Base-by-base conservation (phyloP, 768 basidiomycete genomes). In the Hemileccinum impolitum region DNA sequence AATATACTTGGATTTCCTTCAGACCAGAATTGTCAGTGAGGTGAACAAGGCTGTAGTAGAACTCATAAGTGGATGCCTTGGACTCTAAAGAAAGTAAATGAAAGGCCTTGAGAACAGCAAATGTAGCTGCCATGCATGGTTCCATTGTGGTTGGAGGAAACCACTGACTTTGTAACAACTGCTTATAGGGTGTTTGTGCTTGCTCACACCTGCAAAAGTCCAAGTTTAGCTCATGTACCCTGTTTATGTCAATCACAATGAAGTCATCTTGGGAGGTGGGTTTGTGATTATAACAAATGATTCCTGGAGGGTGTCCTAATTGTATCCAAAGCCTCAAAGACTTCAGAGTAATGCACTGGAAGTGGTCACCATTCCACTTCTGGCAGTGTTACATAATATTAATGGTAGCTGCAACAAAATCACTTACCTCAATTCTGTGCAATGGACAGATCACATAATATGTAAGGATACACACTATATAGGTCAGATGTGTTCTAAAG, bases 121-220 rank as follows among this genome's bases (percentile, higher is more conserved):
- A 46, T 9, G 45, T 51, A 1, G 34, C 44, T 1, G 13, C 28
- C 1, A 45, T 47, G 4, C 13, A 10, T 12, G 50, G 50, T 0
- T 37, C 34, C 0, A 13, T 4, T 0, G 39, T 51, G 1, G 39
- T 47, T 6, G 21, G 34, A 13, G 45, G 50, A 37, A 47, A 51
- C 45, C 45, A 47, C 1, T 4, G 5, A 8, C 17, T 19, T 10
- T 17, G 13, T 7, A 51, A 39, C 1, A 51, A 45, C 14, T 51
- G 40, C 1, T 47, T 47, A 39, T 51, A 51, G 4, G 19, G 26
- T 0, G 3, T 38, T 7, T 40, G 50, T 14, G 39, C 39, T 6
- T 23, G 21, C n/a, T 47, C 25, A 6, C 50, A 47, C 3, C 45
- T 15, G 11, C 40, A 51, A 13, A 51, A 51, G 4, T 51, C 44